Percentiles rank a stretch among this genome's conserved stretches.
phyloP scores from a whole-genome alignment of 768 basidiomycete genomes.

The Kwoniella pini region DNA sequence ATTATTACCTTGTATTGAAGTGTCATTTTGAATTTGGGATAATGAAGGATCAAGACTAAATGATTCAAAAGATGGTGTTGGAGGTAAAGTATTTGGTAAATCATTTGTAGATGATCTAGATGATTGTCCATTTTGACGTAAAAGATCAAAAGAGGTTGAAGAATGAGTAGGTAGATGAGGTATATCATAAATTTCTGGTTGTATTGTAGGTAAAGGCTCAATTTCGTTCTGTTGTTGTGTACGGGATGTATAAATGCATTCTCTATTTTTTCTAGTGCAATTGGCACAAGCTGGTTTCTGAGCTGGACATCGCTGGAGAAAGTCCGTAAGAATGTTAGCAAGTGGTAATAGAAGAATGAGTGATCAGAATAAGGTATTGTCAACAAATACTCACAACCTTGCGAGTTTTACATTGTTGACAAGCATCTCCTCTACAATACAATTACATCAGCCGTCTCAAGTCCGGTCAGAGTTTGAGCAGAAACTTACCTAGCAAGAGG shows the following conservation, averaged over 20 bases:
- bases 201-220: neutral
- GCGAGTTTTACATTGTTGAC: slow-evolving; percentile 17
- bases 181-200: neutral
- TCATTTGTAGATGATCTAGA: too few species aligned
- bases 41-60: neutral
- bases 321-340: neutral
- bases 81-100: too few species aligned
- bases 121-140: too few species aligned
- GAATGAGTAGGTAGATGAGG: neutral
- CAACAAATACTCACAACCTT: slow-evolving; percentile 15
- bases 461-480: too few species aligned
- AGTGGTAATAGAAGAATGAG: neutral
- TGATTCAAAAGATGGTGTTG: too few species aligned
- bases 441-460: too few species aligned
- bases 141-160: too few species aligned
- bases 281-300: slow-evolving; percentile 9
- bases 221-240: neutral
- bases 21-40: neutral
- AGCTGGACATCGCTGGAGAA: slow-evolving; percentile 11
- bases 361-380: neutral
- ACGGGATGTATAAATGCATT: slow-evolving; percentile 10
- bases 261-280: slow-evolving; percentile 3
- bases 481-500: too few species aligned
- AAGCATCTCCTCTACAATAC: slow-evolving; percentile 13
- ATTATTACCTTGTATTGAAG: neutral